Evolutionary conservation across 2,329 filamentous ascomycete genomes (phyloP).

Genomic region (Immersiporthe knoxdaviesiana): DNA sequence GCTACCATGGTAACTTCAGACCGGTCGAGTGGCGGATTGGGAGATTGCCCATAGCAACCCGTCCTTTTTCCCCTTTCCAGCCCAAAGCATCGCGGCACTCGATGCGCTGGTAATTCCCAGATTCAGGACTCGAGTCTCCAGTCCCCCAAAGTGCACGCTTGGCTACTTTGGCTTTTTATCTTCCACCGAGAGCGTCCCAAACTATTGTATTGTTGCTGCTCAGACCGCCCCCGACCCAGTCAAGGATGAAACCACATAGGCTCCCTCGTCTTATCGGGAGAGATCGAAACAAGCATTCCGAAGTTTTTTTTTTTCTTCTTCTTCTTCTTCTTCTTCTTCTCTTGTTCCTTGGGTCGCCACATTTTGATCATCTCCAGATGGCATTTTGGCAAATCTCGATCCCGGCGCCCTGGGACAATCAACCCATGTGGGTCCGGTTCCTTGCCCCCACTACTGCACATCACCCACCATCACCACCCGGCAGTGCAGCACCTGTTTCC

Average conservation of each 20-base stretch:
- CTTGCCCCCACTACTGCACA: not conserved
- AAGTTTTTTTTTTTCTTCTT: not conserved
- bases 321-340: not conserved
- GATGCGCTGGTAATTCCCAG: not conserved
- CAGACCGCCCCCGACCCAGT: not conserved
- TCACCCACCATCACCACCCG: not conserved
- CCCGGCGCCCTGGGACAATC: not conserved
- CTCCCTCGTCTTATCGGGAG: not conserved
- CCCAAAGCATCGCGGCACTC: not conserved
- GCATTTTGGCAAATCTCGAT: conserved; percentile 11
- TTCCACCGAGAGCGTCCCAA: not conserved
- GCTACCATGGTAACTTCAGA: not conserved
- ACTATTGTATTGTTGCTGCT: not conserved
- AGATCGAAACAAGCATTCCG: not conserved
- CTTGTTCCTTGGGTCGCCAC: not conserved
- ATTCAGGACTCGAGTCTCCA: conserved; percentile 1
- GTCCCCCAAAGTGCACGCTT: not conserved
- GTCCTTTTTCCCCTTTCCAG: not conserved
- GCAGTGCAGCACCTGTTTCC: not conserved
- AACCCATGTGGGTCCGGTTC: not conserved
- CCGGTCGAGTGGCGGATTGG: not conserved
- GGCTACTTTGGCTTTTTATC: not conserved
- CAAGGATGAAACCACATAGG: too few species aligned
- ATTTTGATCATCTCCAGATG: not conserved
- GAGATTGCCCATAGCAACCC: not conserved